Evolutionary conservation across 2,329 filamentous ascomycete species (phyloP).

Genomic region (Harringtonia lauricola): DNA sequence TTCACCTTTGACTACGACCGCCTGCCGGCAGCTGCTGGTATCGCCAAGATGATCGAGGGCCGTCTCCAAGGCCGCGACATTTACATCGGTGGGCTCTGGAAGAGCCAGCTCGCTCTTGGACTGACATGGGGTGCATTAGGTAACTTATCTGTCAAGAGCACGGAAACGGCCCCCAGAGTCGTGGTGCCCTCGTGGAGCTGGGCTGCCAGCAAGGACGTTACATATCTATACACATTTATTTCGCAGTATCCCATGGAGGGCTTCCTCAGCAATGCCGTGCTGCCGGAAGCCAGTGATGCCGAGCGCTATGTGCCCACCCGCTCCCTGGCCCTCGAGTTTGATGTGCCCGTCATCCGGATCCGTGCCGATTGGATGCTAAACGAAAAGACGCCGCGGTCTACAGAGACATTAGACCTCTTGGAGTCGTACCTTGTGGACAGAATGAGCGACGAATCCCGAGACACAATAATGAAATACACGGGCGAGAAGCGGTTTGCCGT

Average conservation of each 20-base stretch:
- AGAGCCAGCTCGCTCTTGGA: background rate
- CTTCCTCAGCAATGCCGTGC: background rate
- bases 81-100: background rate
- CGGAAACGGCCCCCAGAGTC: background rate
- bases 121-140: background rate
- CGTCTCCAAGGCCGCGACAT: background rate
- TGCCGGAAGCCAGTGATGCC: background rate
- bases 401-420: background rate
- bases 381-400: background rate
- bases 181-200: background rate
- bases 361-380: background rate
- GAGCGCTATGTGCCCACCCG: background rate
- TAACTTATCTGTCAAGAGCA: background rate
- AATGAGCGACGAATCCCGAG: background rate
- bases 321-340: background rate
- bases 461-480: background rate
- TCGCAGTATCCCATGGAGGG: background rate
- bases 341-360: background rate
- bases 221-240: background rate
- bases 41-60: background rate
- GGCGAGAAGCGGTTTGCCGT: background rate
- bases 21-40: background rate
- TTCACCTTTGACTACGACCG: background rate
- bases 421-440: background rate
- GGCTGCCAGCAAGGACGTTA: background rate